A percentile compares a stretch with the other conserved stretches of the same genome.
Conservation (phyloP, 352 stramenopile species). For the Globisporangium orthogonon region DNA sequence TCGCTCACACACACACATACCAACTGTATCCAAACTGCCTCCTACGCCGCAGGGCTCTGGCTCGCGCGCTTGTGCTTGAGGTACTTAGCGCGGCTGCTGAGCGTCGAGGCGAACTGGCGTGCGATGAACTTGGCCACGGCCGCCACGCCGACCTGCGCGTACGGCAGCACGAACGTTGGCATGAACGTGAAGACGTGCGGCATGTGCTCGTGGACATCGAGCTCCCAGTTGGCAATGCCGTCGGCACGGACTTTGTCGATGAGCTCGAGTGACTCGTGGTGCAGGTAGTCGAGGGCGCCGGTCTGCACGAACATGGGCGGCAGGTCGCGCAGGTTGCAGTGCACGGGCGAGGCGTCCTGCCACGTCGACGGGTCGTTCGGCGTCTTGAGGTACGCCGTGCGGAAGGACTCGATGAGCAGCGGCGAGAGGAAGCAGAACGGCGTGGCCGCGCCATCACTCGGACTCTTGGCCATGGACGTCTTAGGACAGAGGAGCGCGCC, state of each 20-base stretch:
- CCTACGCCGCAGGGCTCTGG: not conserved
- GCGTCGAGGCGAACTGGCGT: constrained; percentile 30
- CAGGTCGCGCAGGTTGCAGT: constrained; percentile 34
- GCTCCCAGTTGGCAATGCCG: constrained; percentile 30
- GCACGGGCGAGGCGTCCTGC: constrained; percentile 29
- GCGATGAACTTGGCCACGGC: not conserved
- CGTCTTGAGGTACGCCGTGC: constrained; percentile 18
- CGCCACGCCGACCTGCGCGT: constrained; percentile 21
- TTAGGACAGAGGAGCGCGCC: constrained; percentile 28
- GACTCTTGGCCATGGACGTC: constrained; percentile 16
- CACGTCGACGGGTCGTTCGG: constrained; percentile 23
- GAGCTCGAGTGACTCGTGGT: constrained; percentile 26
- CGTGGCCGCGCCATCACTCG: constrained; percentile 12
- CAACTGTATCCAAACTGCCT: not conserved
- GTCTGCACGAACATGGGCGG: constrained; percentile 40
- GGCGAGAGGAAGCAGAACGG: constrained; percentile 29
- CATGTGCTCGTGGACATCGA: constrained; percentile 33
- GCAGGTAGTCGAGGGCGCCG: constrained; percentile 31
- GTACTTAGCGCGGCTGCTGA: constrained; percentile 5
- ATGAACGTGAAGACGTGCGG: constrained; percentile 37
- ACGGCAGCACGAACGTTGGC: constrained; percentile 29
- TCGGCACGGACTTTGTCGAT: constrained; percentile 27
- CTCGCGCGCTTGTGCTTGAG: not conserved
- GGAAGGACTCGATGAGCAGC: constrained; percentile 12
- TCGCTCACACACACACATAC: no score